Base-by-base conservation (phyloP, 805 yeast genomes). In the Candida dendrica region DNA sequence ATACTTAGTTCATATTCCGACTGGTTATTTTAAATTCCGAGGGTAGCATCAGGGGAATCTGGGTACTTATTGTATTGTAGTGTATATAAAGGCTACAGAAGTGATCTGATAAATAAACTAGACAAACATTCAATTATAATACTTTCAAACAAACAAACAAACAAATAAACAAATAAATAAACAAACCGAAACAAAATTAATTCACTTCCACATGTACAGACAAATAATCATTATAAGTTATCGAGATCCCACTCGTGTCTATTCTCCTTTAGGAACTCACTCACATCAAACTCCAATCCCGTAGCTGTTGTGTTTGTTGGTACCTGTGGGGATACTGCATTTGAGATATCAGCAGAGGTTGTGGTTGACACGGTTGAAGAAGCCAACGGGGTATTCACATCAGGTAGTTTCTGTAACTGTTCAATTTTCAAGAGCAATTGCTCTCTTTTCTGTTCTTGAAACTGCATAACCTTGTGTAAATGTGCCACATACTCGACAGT, bases 401-500 rank as follows among this genome's bases (percentile, higher is more conserved):
- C 57, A 3, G 53, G 49, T 22, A 47, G 30, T 19, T 53, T 50
- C 31, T 63, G 61, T 35, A 68, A 39, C 44, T 68, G 66, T 14
- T 56, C 47, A 11, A 74, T 65, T 42, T 67, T 67, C 1, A 54
- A 42, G 16, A 63, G 53, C 27, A 84, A 58, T 17, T 68, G 64
- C 2, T 50, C 58, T 41, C 71, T 61, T 44, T 80, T 64, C 19
- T 59, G 58, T 34, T 74, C 76, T 57, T 84, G 93, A 39, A 66
- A 65, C 6, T 66, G 64, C 52, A 81, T 63, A 5, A 84, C 86
- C 41, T 74, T 72, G 47, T 77, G 73, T 47, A 88, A 67, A 58
- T 81, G 82, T 8, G 61, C 68, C 37, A 89, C 78, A 59, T 90
- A 89, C 38, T 85, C 95, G 17, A 89, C 95, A 1, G 95, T 76